Conservation (phyloP, 2,329 filamentous ascomycete genomes). For the Epicoccum nigrum region DNA sequence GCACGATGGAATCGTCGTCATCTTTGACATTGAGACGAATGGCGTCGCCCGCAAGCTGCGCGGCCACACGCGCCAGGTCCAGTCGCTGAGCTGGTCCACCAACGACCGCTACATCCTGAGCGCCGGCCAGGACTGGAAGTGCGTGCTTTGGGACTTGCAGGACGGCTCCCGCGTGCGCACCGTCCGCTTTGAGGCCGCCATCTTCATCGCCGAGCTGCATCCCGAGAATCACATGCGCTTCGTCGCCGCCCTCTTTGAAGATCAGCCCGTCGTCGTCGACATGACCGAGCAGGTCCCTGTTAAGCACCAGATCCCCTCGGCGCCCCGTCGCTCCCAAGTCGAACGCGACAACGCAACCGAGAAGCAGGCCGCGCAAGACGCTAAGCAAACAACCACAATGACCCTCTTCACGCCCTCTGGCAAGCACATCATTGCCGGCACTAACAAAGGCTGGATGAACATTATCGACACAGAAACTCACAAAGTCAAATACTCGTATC, state of each 20-base stretch:
- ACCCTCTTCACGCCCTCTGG: constrained; percentile 86
- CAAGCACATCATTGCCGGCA: constrained; percentile 88
- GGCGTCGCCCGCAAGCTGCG: constrained; percentile 92
- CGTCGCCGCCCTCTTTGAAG: constrained; percentile 91
- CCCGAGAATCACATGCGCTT: constrained; percentile 86
- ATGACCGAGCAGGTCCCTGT: constrained; percentile 71
- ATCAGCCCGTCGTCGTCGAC: constrained; percentile 87
- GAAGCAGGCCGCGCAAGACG: constrained; percentile 88
- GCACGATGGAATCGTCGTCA: constrained; percentile 88
- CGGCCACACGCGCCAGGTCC: constrained; percentile 91
- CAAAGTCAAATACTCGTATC: constrained; percentile 86
- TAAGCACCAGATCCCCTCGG: constrained; percentile 80
- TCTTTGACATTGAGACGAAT: constrained; percentile 98
- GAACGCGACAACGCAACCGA: constrained; percentile 76
- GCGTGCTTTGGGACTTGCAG: constrained; percentile 90
- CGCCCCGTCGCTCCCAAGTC: constrained; percentile 74
- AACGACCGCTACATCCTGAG: constrained; percentile 91
- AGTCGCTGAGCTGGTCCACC: constrained; percentile 92
- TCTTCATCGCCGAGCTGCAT: constrained; percentile 95
- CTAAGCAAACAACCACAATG: constrained; percentile 92
- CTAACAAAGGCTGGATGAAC: constrained; percentile 95
- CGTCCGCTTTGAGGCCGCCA: constrained; percentile 88
- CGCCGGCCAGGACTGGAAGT: constrained; percentile 95
- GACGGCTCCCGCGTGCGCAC: constrained; percentile 75
- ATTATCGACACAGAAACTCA: constrained; percentile 84